Evolutionary conservation across 192 early-diverging fungal genomes (phyloP).

Genomic region (Backusella sp.): DNA sequence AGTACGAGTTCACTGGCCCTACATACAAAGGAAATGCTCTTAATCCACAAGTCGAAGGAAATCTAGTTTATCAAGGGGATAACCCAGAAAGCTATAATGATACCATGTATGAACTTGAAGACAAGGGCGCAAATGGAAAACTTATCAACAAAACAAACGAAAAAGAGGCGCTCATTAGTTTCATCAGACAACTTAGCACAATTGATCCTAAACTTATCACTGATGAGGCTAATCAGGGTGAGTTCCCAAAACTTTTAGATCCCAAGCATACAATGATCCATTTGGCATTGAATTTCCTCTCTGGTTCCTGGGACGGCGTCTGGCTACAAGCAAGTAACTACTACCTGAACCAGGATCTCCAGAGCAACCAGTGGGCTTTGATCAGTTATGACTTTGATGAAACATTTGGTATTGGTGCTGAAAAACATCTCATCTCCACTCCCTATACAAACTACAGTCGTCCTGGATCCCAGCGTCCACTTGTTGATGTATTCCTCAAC

Average conservation of each 20-base stretch:
- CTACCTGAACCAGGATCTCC: constrained; percentile 35
- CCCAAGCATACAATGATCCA: constrained; percentile 28
- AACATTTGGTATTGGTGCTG: constrained; percentile 38
- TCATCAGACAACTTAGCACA: neutral
- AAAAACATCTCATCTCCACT: constrained; percentile 20
- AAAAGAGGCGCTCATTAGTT: constrained; percentile 19
- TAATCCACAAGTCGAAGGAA: constrained; percentile 19
- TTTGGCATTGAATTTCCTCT: constrained; percentile 38
- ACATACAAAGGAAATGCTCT: constrained; percentile 30
- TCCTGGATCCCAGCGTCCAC: constrained; percentile 28
- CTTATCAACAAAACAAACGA: constrained; percentile 5
- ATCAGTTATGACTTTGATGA: constrained; percentile 42
- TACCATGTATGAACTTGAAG: constrained; percentile 19
- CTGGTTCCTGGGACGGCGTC: constrained; percentile 37
- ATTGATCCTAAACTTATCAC: constrained; percentile 13
- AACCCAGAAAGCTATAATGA: constrained; percentile 4
- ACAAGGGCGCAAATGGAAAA: constrained; percentile 8
- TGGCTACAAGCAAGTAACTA: constrained; percentile 40
- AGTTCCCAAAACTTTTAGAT: constrained; percentile 17
- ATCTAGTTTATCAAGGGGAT: constrained; percentile 17
- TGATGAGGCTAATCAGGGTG: constrained; percentile 3
- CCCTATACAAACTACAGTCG: constrained; percentile 35
- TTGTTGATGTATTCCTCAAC: constrained; percentile 26
- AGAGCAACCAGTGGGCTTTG: constrained; percentile 36
- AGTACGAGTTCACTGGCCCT: constrained; percentile 10